phyloP scores from a whole-genome alignment of 352 stramenopile species.

The Elongisporangium anandrum region DNA sequence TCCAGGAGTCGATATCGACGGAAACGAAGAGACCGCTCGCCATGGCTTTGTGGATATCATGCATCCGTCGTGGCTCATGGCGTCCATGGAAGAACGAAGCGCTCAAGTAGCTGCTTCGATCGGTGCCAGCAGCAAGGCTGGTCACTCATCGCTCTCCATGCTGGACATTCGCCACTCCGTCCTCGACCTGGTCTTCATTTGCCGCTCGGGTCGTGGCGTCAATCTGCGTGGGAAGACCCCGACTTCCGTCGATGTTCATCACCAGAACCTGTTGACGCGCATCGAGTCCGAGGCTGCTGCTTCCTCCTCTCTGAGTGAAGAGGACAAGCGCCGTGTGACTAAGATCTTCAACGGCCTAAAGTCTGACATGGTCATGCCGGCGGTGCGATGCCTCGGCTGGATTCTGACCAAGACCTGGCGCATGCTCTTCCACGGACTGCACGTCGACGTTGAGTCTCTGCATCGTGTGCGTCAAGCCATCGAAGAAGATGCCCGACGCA shows the following conservation, averaged over 20 bases:
- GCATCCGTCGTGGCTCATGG: conserved; percentile 64
- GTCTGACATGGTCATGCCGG: conserved; percentile 73
- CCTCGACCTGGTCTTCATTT: conserved; percentile 70
- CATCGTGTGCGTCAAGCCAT: conserved; percentile 50
- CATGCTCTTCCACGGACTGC: conserved; percentile 61
- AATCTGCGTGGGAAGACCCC: conserved; percentile 46
- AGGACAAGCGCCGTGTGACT: conserved; percentile 28
- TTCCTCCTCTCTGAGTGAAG: conserved; percentile 1
- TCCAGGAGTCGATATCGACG: background rate
- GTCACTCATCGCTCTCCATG: conserved; percentile 19
- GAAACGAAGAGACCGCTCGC: conserved; percentile 3
- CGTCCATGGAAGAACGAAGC: conserved; percentile 64
- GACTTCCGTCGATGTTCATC: conserved; percentile 32
- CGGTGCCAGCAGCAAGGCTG: conserved; percentile 10
- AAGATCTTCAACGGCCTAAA: conserved; percentile 61
- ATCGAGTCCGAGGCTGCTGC: conserved; percentile 13
- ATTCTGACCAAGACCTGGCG: conserved; percentile 79
- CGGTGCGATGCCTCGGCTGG: conserved; percentile 71
- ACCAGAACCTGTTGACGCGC: conserved; percentile 33
- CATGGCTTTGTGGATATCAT: conserved; percentile 72
- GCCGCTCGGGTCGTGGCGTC: conserved; percentile 37
- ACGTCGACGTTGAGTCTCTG: conserved; percentile 67
- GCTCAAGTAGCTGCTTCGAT: conserved; percentile 28
- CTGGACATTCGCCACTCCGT: conserved; percentile 47
- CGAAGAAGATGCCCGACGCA: conserved; percentile 24